phyloP scores from a whole-genome alignment of 2,329 filamentous ascomycete species.

The Colletotrichum sp. region DNA sequence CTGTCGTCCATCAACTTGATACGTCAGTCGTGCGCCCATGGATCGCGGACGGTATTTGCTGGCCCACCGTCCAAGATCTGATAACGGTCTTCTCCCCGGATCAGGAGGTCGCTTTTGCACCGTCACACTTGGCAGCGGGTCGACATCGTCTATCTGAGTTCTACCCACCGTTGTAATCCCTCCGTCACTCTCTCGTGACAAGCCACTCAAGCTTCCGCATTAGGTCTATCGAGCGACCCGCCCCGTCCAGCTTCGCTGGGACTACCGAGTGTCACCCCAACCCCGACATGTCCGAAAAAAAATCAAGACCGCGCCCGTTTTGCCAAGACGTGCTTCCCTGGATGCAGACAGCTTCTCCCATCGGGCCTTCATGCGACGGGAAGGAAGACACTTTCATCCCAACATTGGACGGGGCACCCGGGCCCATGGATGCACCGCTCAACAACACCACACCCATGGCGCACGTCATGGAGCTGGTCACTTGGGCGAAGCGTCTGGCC shows the following conservation, averaged over 20 bases:
- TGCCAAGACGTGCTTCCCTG: constrained; percentile 8
- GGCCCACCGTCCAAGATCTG: constrained; percentile 7
- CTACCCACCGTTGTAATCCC: not conserved
- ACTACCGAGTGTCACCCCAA: not conserved
- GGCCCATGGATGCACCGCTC: not conserved
- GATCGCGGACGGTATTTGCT: not conserved
- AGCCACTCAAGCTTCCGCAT: not conserved
- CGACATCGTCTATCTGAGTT: constrained; percentile 12
- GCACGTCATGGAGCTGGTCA: constrained; percentile 12
- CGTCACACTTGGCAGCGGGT: constrained; percentile 15
- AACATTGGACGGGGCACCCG: not conserved
- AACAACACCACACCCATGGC: constrained; percentile 5
- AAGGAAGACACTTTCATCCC: not conserved
- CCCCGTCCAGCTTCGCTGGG: not conserved
- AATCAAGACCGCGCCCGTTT: not conserved
- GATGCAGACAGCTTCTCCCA: not conserved
- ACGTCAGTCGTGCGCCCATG: not conserved
- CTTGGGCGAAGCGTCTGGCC: not conserved
- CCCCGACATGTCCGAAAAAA: not conserved
- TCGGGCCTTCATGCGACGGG: not conserved
- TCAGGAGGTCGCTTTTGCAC: not conserved
- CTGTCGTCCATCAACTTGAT: constrained; percentile 1
- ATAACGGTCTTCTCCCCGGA: constrained; percentile 12
- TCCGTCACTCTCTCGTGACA: not conserved
- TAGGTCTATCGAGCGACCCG: not conserved